Evolutionary conservation across 2,329 filamentous ascomycete genomes (phyloP).

Genomic region (Celoporthe dispersa): DNA sequence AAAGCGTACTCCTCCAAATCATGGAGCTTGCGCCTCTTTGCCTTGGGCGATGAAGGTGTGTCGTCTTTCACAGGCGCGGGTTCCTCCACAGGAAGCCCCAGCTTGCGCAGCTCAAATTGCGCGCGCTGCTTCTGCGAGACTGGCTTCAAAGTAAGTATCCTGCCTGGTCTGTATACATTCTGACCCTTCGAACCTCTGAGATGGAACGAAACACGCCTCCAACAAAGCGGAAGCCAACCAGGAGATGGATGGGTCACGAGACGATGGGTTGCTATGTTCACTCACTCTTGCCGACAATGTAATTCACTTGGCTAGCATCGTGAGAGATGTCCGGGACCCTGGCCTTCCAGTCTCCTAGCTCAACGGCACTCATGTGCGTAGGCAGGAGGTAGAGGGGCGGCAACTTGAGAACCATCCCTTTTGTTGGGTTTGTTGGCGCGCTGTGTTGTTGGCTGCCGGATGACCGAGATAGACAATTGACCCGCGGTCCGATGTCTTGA

Average conservation of each 20-base stretch:
- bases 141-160: conserved; percentile 1
- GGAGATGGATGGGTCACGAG: background rate
- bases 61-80: conserved; percentile 32
- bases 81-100: conserved; percentile 64
- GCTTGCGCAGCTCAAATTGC: conserved; percentile 74
- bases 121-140: conserved; percentile 71
- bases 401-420: conserved; percentile 42
- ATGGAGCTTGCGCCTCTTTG: conserved; percentile 33
- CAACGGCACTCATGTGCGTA: conserved; percentile 67
- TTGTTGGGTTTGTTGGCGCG: background rate
- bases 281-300: conserved; percentile 70
- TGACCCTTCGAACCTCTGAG: background rate
- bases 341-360: conserved; percentile 67
- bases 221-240: background rate
- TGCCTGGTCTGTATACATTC: background rate
- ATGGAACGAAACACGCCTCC: background rate
- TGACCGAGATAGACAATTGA: background rate
- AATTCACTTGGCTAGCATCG: conserved; percentile 70
- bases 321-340: conserved; percentile 70
- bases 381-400: conserved; percentile 76
- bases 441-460: background rate
- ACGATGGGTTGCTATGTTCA: background rate
- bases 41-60: conserved; percentile 32
- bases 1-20: conserved; percentile 27
- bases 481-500: background rate